phyloP scores from a whole-genome alignment of 2,329 filamentous ascomycete species.

The Epichloe bromicola region DNA sequence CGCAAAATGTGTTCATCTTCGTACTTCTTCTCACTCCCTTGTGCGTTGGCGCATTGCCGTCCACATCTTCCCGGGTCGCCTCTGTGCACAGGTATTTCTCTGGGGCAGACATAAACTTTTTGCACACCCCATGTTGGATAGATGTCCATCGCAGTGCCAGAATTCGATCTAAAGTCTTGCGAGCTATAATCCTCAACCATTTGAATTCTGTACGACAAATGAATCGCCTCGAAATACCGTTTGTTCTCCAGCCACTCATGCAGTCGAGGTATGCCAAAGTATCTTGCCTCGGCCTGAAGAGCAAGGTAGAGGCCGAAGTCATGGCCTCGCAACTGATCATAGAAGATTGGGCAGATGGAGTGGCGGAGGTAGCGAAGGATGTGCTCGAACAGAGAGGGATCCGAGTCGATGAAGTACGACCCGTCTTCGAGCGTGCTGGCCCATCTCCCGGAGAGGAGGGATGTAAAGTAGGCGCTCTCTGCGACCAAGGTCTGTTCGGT shows the following conservation, averaged over 20 bases:
- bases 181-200: neutral
- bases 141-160: neutral
- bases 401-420: conserved; percentile 25
- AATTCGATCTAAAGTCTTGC: neutral
- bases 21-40: no score
- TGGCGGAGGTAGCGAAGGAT: conserved; percentile 22
- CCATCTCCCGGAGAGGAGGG: neutral
- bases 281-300: neutral
- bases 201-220: neutral
- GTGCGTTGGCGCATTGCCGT: neutral
- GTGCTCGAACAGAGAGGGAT: conserved; percentile 22
- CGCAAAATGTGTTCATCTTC: neutral
- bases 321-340: conserved; percentile 1
- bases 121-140: no score
- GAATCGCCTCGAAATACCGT: neutral
- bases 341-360: conserved; percentile 22
- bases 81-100: neutral
- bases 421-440: conserved; percentile 7
- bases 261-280: neutral
- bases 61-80: neutral
- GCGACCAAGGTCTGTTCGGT: neutral
- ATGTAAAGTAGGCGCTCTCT: neutral
- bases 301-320: neutral
- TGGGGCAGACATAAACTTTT: neutral
- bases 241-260: neutral